phyloP scores from a whole-genome alignment of 805 yeast genomes.

The Priceomyces fermenticarens region DNA sequence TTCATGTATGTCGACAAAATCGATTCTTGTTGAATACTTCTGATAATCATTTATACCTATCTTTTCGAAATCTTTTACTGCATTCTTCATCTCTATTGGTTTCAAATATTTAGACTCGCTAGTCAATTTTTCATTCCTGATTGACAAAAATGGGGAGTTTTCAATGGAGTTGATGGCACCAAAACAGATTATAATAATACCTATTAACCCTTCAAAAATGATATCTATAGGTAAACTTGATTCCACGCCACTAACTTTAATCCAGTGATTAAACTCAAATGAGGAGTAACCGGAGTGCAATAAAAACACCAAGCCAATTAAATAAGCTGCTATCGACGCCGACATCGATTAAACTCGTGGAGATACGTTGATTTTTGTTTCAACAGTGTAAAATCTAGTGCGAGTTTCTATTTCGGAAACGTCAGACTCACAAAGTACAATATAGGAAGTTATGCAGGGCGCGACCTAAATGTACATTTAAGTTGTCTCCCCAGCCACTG shows the following conservation, averaged over 20 bases:
- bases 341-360: not conserved
- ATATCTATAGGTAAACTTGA: conserved; percentile 44
- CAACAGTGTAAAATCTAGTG: no score
- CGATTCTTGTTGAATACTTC: conserved; percentile 46
- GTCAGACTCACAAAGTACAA: no score
- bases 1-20: conserved; percentile 46
- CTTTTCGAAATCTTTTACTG: conserved; percentile 45
- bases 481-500: no score
- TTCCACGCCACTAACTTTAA: conserved; percentile 15
- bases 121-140: conserved; percentile 23
- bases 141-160: conserved; percentile 16
- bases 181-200: conserved; percentile 40
- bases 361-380: no score
- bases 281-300: conserved; percentile 55
- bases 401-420: no score
- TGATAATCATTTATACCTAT: conserved; percentile 48
- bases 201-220: conserved; percentile 47
- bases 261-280: conserved; percentile 46
- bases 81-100: conserved; percentile 45
- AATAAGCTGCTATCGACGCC: conserved; percentile 6
- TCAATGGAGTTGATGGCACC: conserved; percentile 35
- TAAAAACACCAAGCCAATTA: conserved; percentile 21
- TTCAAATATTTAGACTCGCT: conserved; percentile 35
- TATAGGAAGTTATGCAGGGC: no score
- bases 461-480: no score